Evolutionary conservation across 352 stramenopile species (phyloP).

Genomic region (Pythium utonaiense): DNA sequence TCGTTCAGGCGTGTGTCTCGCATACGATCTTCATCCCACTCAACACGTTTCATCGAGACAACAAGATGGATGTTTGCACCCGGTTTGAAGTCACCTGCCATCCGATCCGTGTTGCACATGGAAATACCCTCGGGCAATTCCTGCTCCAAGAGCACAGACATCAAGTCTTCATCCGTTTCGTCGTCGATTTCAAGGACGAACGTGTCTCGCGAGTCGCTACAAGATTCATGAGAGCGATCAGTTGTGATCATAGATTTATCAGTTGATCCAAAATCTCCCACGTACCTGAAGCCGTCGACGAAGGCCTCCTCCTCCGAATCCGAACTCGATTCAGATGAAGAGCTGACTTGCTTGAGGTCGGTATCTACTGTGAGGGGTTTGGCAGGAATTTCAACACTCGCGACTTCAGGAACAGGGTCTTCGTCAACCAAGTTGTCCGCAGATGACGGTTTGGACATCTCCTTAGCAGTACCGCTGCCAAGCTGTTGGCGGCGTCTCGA

Average conservation of each 20-base stretch:
- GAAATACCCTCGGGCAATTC: conserved; percentile 81
- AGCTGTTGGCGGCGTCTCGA: conserved; percentile 34
- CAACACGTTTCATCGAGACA: conserved; percentile 83
- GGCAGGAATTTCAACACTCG: neutral
- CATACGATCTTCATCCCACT: conserved; percentile 87
- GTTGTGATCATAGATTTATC: too few relatives aligned
- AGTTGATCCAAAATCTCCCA: too few relatives aligned
- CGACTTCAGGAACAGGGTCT: conserved; percentile 8
- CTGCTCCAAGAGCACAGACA: conserved; percentile 89
- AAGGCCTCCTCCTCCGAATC: conserved; percentile 85
- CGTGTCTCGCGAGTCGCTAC: conserved; percentile 77
- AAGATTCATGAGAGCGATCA: neutral
- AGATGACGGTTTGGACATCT: conserved; percentile 24
- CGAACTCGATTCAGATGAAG: conserved; percentile 74
- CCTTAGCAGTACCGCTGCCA: conserved; percentile 6
- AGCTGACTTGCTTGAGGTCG: conserved; percentile 57
- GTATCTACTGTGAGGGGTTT: conserved; percentile 22
- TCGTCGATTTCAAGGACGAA: conserved; percentile 92
- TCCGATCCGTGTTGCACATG: conserved; percentile 84
- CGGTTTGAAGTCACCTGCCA: conserved; percentile 63
- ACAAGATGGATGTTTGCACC: conserved; percentile 83
- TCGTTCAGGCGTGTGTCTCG: conserved; percentile 82
- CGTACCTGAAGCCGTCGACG: conserved; percentile 55
- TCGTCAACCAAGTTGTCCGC: conserved; percentile 22
- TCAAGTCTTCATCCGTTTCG: conserved; percentile 90